phyloP scores from a whole-genome alignment of 805 yeast genomes.

The Cyberlindnera saturnus region DNA sequence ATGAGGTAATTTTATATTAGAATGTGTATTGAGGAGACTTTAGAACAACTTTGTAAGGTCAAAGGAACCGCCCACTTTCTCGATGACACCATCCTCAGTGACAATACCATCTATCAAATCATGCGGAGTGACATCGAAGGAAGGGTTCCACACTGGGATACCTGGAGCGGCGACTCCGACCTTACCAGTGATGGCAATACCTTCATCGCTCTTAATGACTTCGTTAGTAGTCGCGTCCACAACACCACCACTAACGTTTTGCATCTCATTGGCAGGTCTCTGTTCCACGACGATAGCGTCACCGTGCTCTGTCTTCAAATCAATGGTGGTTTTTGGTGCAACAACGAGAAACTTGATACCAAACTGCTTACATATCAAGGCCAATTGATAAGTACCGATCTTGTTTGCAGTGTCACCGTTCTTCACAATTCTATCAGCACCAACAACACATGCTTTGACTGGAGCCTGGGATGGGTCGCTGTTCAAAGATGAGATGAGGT shows the following conservation, averaged over 20 bases:
- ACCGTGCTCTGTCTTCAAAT: slow-evolving; percentile 58
- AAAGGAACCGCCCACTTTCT: slow-evolving; percentile 51
- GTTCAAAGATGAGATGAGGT: slow-evolving; percentile 46
- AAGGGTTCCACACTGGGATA: slow-evolving; percentile 90
- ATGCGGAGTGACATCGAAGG: slow-evolving; percentile 90
- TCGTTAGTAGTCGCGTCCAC: slow-evolving; percentile 29
- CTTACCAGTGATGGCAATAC: slow-evolving; percentile 34
- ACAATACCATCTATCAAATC: slow-evolving; percentile 80
- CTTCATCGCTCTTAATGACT: slow-evolving; percentile 19
- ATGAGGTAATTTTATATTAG: too few species aligned
- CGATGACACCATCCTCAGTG: slow-evolving; percentile 65
- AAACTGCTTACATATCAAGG: slow-evolving; percentile 59
- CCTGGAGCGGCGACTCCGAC: slow-evolving; percentile 83
- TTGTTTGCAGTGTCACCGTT: slow-evolving; percentile 97
- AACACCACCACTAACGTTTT: slow-evolving; percentile 65
- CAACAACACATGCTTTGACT: slow-evolving; percentile 74
- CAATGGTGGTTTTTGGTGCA: slow-evolving; percentile 92
- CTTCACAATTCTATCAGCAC: slow-evolving; percentile 89
- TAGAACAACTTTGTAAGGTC: slow-evolving; percentile 27
- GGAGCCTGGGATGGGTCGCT: slow-evolving; percentile 40
- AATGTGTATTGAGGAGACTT: too few species aligned
- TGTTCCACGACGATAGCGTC: slow-evolving; percentile 79
- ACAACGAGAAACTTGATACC: slow-evolving; percentile 85
- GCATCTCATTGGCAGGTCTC: slow-evolving; percentile 76
- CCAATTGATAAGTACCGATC: slow-evolving; percentile 89